Conservation (phyloP, 129 eudicot species). For the carrot (Daucus carota) region DNA sequence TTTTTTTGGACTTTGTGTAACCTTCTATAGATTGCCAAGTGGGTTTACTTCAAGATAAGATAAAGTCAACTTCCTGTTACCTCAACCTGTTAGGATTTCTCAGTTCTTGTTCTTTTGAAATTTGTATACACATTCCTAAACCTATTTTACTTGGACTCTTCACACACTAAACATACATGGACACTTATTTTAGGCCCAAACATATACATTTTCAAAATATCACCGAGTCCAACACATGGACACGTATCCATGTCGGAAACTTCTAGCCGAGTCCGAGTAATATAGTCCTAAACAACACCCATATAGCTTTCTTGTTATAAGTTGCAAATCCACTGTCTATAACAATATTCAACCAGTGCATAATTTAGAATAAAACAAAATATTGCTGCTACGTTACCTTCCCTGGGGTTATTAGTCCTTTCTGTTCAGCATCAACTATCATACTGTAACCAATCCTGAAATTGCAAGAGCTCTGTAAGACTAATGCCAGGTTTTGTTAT, state of each 20-base stretch:
- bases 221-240: too few relatives aligned
- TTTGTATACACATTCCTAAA: background rate
- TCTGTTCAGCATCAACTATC: conserved; percentile 88
- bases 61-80: background rate
- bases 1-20: background rate
- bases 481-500: background rate
- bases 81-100: background rate
- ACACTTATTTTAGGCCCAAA: too few relatives aligned
- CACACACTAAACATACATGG: too few relatives aligned
- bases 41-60: background rate
- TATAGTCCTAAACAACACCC: background rate
- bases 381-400: conserved; percentile 40
- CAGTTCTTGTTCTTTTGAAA: background rate
- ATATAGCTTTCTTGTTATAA: background rate
- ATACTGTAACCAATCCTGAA: conserved; percentile 94
- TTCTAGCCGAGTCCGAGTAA: too few relatives aligned
- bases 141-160: too few relatives aligned
- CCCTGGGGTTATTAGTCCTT: conserved; percentile 86
- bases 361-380: background rate
- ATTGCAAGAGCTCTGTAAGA: conserved; percentile 16
- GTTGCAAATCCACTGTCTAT: background rate
- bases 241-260: too few relatives aligned
- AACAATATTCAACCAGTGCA: background rate
- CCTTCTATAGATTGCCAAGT: background rate
- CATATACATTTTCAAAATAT: too few relatives aligned